Evolutionary conservation across 2,329 filamentous ascomycete genomes (phyloP).

Genomic region (Phaeosphaeriaceae sp.): DNA sequence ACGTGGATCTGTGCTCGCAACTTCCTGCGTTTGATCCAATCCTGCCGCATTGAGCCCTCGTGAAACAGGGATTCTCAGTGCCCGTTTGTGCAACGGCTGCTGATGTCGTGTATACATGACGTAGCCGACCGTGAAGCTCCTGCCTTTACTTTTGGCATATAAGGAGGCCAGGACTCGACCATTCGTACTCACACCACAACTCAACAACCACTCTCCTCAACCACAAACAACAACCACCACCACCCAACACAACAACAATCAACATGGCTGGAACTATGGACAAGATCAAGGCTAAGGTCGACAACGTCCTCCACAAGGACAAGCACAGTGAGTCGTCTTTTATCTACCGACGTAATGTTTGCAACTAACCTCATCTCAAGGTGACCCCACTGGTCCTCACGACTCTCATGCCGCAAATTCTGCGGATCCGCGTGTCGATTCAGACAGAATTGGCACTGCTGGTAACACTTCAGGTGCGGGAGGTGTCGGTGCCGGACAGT

Average conservation of each 20-base stretch:
- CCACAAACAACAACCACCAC: constrained; percentile 6
- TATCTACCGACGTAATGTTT: neutral
- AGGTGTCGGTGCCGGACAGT: constrained; percentile 11
- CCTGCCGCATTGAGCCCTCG: constrained; percentile 13
- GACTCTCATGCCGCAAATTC: constrained; percentile 34
- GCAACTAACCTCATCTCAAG: constrained; percentile 4
- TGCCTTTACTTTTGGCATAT: constrained; percentile 21
- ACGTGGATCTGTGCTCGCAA: constrained; percentile 22
- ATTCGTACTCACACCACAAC: constrained; percentile 14
- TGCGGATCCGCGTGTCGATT: constrained; percentile 41
- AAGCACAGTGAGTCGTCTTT: constrained; percentile 27
- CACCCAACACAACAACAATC: constrained; percentile 13
- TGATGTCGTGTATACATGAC: constrained; percentile 27
- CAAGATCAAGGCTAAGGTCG: constrained; percentile 50
- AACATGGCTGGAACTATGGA: constrained; percentile 42
- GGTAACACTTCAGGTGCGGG: constrained; percentile 30
- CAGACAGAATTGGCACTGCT: constrained; percentile 24
- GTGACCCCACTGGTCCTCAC: constrained; percentile 42
- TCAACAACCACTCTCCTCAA: constrained; percentile 14
- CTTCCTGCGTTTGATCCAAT: constrained; percentile 17
- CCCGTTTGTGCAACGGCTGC: constrained; percentile 26
- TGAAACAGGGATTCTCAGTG: constrained; percentile 26
- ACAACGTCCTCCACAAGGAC: constrained; percentile 47
- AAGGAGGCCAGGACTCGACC: constrained; percentile 13
- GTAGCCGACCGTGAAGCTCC: constrained; percentile 19